These are phyloP conservation scores for Prunus yedoensis DNA, from an alignment of 331 rosid species.

Conservation along the genomic window DNA sequence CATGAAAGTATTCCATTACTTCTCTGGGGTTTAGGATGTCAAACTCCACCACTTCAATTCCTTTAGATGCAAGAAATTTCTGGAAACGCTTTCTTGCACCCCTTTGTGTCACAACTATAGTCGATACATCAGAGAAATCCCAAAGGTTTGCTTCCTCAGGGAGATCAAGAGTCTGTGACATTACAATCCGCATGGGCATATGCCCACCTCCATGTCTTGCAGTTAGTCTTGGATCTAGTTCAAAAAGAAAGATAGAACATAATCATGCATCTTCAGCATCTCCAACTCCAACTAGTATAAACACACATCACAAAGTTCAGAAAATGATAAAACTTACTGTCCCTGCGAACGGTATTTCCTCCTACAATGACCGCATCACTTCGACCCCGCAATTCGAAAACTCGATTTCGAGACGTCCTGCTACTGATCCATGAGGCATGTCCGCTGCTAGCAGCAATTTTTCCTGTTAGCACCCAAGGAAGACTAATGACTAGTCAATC, in stretches of 20 bases:
- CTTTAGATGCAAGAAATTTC: slow-evolving; percentile 92
- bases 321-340: slow-evolving; percentile 58
- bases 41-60: slow-evolving; percentile 96
- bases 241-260: not conserved
- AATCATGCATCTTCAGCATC: slow-evolving; percentile 6
- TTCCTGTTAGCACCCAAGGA: slow-evolving; percentile 48
- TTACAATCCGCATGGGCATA: slow-evolving; percentile 79
- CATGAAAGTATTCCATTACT: slow-evolving; percentile 90
- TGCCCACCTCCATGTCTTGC: slow-evolving; percentile 96
- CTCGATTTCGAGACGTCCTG: slow-evolving; percentile 68
- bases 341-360: slow-evolving; percentile 88
- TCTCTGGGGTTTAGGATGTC: slow-evolving; percentile 81
- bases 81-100: slow-evolving; percentile 90
- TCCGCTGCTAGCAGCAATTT: slow-evolving; percentile 87
- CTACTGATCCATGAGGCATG: slow-evolving; percentile 90
- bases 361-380: slow-evolving; percentile 91
- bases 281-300: not conserved
- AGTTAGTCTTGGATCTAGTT: slow-evolving; percentile 81
- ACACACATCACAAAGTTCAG: slow-evolving; percentile 15
- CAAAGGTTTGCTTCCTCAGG: slow-evolving; percentile 85
- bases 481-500: not conserved
- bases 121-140: slow-evolving; percentile 76
- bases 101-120: slow-evolving; percentile 92
- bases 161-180: slow-evolving; percentile 76
- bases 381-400: slow-evolving; percentile 80